phyloP scores from a whole-genome alignment of 805 yeast genomes.

The Kluyveromyces siamensis region DNA sequence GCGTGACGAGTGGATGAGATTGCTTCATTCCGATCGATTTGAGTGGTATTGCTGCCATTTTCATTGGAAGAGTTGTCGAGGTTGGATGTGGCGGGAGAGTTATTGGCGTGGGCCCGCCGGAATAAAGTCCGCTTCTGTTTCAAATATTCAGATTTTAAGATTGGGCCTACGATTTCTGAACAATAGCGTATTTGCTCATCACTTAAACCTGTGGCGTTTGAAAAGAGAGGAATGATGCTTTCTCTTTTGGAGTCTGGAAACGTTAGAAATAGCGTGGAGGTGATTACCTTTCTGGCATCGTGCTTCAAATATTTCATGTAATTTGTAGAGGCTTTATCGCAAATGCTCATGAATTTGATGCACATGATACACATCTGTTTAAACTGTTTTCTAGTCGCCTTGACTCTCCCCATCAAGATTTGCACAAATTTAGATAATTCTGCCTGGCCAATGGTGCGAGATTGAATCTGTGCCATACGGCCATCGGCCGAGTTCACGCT shows the following conservation, averaged over 20 bases:
- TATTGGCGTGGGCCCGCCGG: conserved; percentile 6
- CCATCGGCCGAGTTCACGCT: background rate
- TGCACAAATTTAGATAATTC: background rate
- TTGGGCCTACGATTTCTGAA: conserved; percentile 20
- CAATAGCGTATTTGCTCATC: conserved; percentile 16
- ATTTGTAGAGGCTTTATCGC: conserved; percentile 10
- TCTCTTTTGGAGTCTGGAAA: conserved; percentile 13
- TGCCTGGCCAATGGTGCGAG: background rate
- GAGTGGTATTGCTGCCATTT: background rate
- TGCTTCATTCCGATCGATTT: background rate
- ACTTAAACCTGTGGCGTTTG: conserved; percentile 17
- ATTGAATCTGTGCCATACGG: background rate
- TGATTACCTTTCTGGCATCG: conserved; percentile 14
- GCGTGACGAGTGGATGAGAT: background rate
- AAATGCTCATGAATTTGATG: conserved; percentile 16
- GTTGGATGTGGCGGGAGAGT: background rate
- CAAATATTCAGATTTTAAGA: conserved; percentile 1
- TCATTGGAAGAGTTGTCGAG: background rate
- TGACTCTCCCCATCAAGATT: conserved; percentile 11
- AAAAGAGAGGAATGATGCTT: conserved; percentile 8
- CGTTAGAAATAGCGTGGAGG: conserved; percentile 16
- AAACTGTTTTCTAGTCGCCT: conserved; percentile 13
- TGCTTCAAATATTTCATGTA: conserved; percentile 14
- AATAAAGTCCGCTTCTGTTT: conserved; percentile 1
- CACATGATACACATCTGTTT: conserved; percentile 19